phyloP scores from a whole-genome alignment of 306 rosid genomes.

The Alnus rubra region DNA sequence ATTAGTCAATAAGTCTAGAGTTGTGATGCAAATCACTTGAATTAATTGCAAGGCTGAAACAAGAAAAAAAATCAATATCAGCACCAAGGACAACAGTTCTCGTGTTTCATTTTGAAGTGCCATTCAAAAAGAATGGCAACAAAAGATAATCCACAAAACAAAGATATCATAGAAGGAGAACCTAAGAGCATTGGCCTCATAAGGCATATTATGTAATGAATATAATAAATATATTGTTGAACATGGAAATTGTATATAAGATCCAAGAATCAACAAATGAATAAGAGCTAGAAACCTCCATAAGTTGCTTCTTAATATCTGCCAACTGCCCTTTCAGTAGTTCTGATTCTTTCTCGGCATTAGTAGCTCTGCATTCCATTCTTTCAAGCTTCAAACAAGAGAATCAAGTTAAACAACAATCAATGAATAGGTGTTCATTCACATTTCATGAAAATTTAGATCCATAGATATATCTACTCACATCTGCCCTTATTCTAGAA shows the following conservation, averaged over 20 bases:
- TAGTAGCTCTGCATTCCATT: slow-evolving; percentile 73
- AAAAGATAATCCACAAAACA: slow-evolving; percentile 2
- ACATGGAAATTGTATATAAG: not conserved
- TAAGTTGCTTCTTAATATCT: slow-evolving; percentile 59
- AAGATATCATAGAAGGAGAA: not conserved
- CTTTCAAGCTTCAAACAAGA: slow-evolving; percentile 62
- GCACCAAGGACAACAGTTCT: slow-evolving; percentile 17
- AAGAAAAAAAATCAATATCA: slow-evolving; percentile 21
- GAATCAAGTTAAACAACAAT: slow-evolving; percentile 27
- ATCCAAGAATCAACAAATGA: slow-evolving; percentile 22
- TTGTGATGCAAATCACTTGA: not conserved
- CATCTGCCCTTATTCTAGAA: slow-evolving; percentile 67
- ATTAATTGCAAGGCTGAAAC: not conserved
- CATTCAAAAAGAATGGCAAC: slow-evolving; percentile 15
- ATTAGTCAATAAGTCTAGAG: slow-evolving; percentile 15
- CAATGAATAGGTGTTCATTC: not conserved
- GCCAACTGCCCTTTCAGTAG: slow-evolving; percentile 70
- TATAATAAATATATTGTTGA: not conserved
- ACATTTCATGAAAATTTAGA: slow-evolving; percentile 12
- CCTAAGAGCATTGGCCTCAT: not conserved
- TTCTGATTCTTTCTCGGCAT: slow-evolving; percentile 73
- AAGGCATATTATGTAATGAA: not conserved
- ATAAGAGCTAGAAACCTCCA: slow-evolving; percentile 53
- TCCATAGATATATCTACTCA: slow-evolving; percentile 37
- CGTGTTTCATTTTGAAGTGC: not conserved